These are phyloP conservation scores for Nitzschia putrida DNA, from an alignment of 108 stramenopile genomes.

Conservation along the genomic window DNA sequence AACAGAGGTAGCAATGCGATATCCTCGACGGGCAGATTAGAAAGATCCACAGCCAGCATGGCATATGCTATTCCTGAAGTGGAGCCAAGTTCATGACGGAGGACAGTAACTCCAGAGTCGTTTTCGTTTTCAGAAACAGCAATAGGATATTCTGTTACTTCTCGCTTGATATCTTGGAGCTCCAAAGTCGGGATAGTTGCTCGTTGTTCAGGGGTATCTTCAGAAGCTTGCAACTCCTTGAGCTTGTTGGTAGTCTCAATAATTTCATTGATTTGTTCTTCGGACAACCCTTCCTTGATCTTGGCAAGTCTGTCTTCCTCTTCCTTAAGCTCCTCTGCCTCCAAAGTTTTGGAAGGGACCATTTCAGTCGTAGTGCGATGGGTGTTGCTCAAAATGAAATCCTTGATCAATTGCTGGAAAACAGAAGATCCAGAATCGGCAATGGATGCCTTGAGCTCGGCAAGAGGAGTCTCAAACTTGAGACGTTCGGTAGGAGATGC, in stretches of 20 bases:
- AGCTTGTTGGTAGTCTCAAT: constrained; percentile 81
- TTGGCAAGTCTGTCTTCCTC: constrained; percentile 74
- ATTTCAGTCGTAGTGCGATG: constrained; percentile 93
- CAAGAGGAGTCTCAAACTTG: constrained; percentile 90
- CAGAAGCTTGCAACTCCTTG: constrained; percentile 86
- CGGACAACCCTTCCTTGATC: constrained; percentile 81
- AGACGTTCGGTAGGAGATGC: constrained; percentile 82
- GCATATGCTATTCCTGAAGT: constrained; percentile 95
- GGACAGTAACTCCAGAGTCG: constrained; percentile 77
- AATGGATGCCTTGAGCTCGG: constrained; percentile 85
- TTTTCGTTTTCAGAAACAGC: constrained; percentile 74
- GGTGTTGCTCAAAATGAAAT: constrained; percentile 83
- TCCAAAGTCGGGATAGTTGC: constrained; percentile 91
- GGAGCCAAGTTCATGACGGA: constrained; percentile 85
- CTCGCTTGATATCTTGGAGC: constrained; percentile 83
- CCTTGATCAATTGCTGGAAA: constrained; percentile 83
- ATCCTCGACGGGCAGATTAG: constrained; percentile 79
- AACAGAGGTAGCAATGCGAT: constrained; percentile 87
- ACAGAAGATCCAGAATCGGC: constrained; percentile 72
- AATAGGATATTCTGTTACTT: constrained; percentile 89
- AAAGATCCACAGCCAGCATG: constrained; percentile 75
- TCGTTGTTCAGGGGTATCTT: constrained; percentile 90
- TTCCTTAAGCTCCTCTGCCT: constrained; percentile 75
- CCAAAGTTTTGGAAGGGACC: constrained; percentile 86
- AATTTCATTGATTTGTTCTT: constrained; percentile 77